Base-by-base conservation (phyloP, 1,284 basidiomycete genomes). In the Hemileia vastatrix region DNA sequence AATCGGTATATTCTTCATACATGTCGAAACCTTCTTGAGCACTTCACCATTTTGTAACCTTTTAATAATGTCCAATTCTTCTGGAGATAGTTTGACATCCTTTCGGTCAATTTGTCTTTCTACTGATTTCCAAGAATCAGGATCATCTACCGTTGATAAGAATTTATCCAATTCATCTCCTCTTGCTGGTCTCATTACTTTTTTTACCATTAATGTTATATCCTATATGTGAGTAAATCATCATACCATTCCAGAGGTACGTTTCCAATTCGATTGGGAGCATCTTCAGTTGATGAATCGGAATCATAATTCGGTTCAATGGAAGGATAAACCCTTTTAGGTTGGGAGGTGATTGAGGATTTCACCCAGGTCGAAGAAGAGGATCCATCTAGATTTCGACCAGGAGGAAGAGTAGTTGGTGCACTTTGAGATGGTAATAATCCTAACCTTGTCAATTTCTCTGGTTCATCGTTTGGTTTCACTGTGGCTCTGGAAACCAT, bases 181-280 rank as follows among this genome's bases (percentile, higher is more conserved):
- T 58, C 67, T 70, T 9, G 74, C 74, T 15, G 74, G 74, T 48
- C 68, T 67, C 65, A 74, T 65, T 57, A 75, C 72, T 49, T 73
- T 73, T n/a, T 43, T 68, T 66, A 6, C 74, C 74, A 58, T 75
- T 67, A 62, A 75, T 69, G 57, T 73, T 69, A 65, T 75, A 75
- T 48, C 74, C 74, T 51, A 75, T 72, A 67, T 75, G 74, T 11
- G 74, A n/a, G 74, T 32, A 75, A 65, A 48, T 75, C 74, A 57
- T 75, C 74, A 67, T 75, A 75, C 74, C 74, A 75, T 36, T 71
- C 68, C 23, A 73, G 64, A 36, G 74, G 74, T 24, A 75, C 74
- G 62, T 74, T 71, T 31, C 74, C 74, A 60, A 75, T 72, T 6
- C 71, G 63, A 64, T 75, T 75, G 44, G 71, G 66, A 19, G 71